Evolutionary conservation across 371 early-diverging fungal genomes (phyloP).

Genomic region (Mortierella sp.): DNA sequence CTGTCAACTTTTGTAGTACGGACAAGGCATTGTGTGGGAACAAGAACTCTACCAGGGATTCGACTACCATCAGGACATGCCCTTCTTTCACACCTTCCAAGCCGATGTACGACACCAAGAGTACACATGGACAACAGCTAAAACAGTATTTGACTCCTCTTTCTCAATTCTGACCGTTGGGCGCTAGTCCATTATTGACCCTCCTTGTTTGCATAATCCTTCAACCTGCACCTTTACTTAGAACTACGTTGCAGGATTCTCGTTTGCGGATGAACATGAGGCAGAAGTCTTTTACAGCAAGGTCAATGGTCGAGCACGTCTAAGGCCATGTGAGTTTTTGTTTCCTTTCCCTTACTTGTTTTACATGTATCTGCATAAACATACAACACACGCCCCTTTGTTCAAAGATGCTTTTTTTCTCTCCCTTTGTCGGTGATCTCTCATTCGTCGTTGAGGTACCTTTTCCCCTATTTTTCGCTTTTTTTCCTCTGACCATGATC

Average conservation of each 20-base stretch:
- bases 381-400: not conserved
- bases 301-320: slow-evolving; percentile 66
- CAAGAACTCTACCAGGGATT: slow-evolving; percentile 85
- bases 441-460: not conserved
- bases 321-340: slow-evolving; percentile 56
- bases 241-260: slow-evolving; percentile 84
- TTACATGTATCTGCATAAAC: not conserved
- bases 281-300: slow-evolving; percentile 83
- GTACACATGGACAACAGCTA: too few relatives aligned
- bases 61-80: slow-evolving; percentile 76
- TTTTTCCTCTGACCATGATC: not conserved
- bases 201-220: not conserved
- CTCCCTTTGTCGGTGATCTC: slow-evolving; percentile 8
- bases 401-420: not conserved
- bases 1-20: slow-evolving; percentile 50
- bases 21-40: slow-evolving; percentile 82
- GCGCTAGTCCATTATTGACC: not conserved
- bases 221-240: slow-evolving; percentile 34
- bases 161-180: not conserved
- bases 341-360: not conserved
- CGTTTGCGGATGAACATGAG: slow-evolving; percentile 91
- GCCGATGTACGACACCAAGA: slow-evolving; percentile 73
- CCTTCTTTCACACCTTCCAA: slow-evolving; percentile 90
- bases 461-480: slow-evolving; percentile 6
- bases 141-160: not conserved